Percentiles rank a stretch among this genome's conserved stretches.
phyloP scores from a whole-genome alignment of 176 grass and related monocot genomes.

The Triticum aestivum region IWGSC_CS_RefSeq_v2.1 NC_057806.1:627903581-627904080 shows the following conservation, averaged over 20 bases:
- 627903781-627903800: conserved; percentile 40
- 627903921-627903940: conserved; percentile 22
- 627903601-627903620: conserved; percentile 71
- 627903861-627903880: conserved; percentile 55
- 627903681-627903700: neutral
- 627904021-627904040: neutral
- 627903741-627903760: conserved; percentile 43
- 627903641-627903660: conserved; percentile 29
- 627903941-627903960: conserved; percentile 2
- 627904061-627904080: neutral
- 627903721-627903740: conserved; percentile 65
- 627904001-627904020: neutral
- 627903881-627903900: conserved; percentile 14
- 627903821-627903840: conserved; percentile 90
- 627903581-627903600: conserved; percentile 52
- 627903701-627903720: conserved; percentile 35
- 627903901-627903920: neutral
- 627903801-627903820: conserved; percentile 58
- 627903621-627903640: conserved; percentile 72
- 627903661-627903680: conserved; percentile 14
- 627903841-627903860: conserved; percentile 94
- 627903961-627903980: conserved; percentile 14
- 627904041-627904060: conserved; percentile 1
- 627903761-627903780: conserved; percentile 43
- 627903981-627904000: conserved; percentile 8